These are phyloP conservation scores for Debaryomyces prosopidis DNA, from an alignment of 805 yeast species.

Conservation along the genomic window DNA sequence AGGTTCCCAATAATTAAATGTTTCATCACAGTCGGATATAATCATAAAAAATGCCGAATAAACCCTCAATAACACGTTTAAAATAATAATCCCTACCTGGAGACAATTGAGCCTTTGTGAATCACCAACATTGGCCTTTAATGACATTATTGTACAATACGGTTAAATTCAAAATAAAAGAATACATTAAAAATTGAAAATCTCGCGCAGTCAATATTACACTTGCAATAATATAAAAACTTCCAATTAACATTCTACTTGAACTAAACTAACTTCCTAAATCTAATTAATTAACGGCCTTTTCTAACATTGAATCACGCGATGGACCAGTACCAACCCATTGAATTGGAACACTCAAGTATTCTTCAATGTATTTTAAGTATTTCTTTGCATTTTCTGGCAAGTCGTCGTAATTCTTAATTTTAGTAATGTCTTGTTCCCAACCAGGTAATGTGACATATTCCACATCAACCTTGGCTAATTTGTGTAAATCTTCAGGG, in stretches of 20 bases:
- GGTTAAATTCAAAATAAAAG: too few relatives aligned
- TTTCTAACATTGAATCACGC: slow-evolving; percentile 86
- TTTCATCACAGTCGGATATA: slow-evolving; percentile 90
- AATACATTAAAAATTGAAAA: too few relatives aligned
- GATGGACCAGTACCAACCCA: slow-evolving; percentile 99
- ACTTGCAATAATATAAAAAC: too few relatives aligned
- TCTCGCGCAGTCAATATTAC: too few relatives aligned
- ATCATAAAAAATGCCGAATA: slow-evolving; percentile 57
- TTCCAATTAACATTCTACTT: neutral
- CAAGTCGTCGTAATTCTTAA: slow-evolving; percentile 70
- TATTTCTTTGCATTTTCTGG: slow-evolving; percentile 88
- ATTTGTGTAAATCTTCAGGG: slow-evolving; percentile 86
- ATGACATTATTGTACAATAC: neutral
- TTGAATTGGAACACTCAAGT: slow-evolving; percentile 77
- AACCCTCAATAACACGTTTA: slow-evolving; percentile 16
- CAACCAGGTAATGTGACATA: slow-evolving; percentile 94
- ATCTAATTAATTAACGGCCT: slow-evolving; percentile 21
- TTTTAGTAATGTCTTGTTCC: slow-evolving; percentile 77
- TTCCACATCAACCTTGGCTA: slow-evolving; percentile 89
- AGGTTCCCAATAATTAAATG: slow-evolving; percentile 94
- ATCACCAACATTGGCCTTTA: neutral
- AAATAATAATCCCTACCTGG: neutral
- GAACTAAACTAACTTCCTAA: neutral
- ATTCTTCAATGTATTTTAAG: slow-evolving; percentile 83
- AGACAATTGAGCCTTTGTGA: neutral